A percentile compares a stretch with the other conserved stretches of the same genome.
These are phyloP conservation scores for Striga asiatica DNA, from an alignment of 257 asterid species.

Conservation along the genomic window DNA sequence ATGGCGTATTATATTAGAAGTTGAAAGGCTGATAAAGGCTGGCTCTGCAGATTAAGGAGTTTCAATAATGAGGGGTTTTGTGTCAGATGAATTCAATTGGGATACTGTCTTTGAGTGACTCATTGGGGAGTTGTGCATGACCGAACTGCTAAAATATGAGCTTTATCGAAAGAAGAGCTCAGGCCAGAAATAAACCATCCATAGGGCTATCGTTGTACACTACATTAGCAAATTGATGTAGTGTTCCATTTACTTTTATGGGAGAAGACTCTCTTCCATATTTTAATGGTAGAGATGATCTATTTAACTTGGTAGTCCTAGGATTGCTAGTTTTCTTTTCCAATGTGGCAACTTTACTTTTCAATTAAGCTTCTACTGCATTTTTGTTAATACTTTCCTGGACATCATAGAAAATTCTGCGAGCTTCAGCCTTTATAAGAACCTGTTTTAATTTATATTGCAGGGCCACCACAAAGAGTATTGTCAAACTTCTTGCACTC, in stretches of 20 bases:
- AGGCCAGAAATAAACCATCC: no score
- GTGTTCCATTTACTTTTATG: neutral
- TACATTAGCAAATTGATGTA: neutral
- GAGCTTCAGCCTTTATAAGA: slow-evolving; percentile 13
- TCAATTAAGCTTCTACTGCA: slow-evolving; percentile 1
- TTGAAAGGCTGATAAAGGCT: neutral
- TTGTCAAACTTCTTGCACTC: slow-evolving; percentile 88
- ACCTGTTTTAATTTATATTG: slow-evolving; percentile 16
- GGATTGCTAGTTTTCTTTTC: neutral
- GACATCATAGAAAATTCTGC: neutral
- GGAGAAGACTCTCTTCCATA: neutral
- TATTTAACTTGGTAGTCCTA: neutral
- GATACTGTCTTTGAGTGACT: slow-evolving; percentile 2
- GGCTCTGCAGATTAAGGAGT: neutral
- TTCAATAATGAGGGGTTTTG: neutral
- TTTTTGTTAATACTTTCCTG: neutral
- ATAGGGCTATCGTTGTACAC: neutral
- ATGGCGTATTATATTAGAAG: neutral
- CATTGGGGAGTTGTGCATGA: no score
- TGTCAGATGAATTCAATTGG: slow-evolving; percentile 3
- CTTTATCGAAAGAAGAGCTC: no score
- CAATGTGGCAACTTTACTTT: neutral
- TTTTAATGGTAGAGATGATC: neutral
- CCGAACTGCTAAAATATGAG: no score
- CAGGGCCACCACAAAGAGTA: slow-evolving; percentile 99